These are phyloP conservation scores for Chytriomyces sp. DNA, from an alignment of 192 early-diverging fungal species.

Conservation along the genomic window DNA sequence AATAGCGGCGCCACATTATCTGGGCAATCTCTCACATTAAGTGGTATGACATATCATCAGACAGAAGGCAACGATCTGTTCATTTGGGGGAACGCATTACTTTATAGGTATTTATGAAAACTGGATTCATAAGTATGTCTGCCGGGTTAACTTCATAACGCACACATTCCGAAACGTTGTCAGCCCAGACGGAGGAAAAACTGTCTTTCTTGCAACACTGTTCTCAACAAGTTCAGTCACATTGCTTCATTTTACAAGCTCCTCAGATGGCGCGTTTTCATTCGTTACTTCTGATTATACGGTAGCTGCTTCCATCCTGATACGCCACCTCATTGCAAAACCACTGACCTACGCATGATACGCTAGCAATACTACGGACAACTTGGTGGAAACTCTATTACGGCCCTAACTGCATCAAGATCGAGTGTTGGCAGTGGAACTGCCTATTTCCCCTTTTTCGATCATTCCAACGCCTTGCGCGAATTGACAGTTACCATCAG, in stretches of 20 bases:
- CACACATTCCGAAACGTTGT: not conserved
- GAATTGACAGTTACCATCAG: not conserved
- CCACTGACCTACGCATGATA: not conserved
- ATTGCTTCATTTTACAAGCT: slow-evolving; percentile 14
- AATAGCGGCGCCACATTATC: not conserved
- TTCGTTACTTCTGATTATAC: slow-evolving; percentile 17
- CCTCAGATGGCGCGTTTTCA: slow-evolving; percentile 16
- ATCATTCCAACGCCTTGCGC: not conserved
- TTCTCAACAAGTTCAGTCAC: slow-evolving; percentile 3
- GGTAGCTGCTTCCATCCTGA: not conserved
- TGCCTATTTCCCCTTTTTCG: slow-evolving; percentile 12
- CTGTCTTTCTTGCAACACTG: not conserved
- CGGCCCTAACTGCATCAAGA: not conserved
- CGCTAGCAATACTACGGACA: slow-evolving; percentile 22
- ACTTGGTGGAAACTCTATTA: slow-evolving; percentile 1
- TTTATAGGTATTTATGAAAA: slow-evolving; percentile 8
- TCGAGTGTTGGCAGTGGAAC: not conserved
- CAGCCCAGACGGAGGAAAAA: slow-evolving; percentile 21
- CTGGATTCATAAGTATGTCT: too few species aligned
- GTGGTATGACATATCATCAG: slow-evolving; percentile 22
- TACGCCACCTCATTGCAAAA: not conserved
- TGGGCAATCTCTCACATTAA: not conserved
- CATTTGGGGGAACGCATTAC: slow-evolving; percentile 24
- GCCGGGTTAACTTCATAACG: too few species aligned
- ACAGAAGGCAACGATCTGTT: slow-evolving; percentile 19